Percentiles rank a stretch among this genome's conserved stretches.
Evolutionary conservation across 2,329 filamentous ascomycete genomes (phyloP).

Genomic region (Juglanconis sp.): DNA sequence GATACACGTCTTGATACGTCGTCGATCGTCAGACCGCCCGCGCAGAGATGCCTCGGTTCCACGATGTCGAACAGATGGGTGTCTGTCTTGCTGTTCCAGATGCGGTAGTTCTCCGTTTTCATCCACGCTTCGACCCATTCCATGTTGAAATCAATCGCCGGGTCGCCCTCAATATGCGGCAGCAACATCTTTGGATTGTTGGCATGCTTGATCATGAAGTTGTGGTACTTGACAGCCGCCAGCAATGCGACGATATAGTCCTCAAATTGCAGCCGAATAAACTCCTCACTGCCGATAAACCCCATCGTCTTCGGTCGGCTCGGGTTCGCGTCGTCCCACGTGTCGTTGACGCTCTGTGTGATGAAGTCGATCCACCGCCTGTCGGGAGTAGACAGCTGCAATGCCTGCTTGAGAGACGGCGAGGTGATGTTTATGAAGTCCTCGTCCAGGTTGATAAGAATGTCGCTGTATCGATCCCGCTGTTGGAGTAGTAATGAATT

Average conservation of each 20-base stretch:
- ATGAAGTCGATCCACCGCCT: conserved; percentile 95
- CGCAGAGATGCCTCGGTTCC: conserved; percentile 88
- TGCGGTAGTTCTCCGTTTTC: conserved; percentile 82
- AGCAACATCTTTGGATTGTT: conserved; percentile 60
- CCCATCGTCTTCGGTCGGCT: conserved; percentile 89
- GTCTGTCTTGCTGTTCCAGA: conserved; percentile 80
- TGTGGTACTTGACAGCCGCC: conserved; percentile 85
- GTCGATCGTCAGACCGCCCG: conserved; percentile 87
- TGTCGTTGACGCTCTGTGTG: conserved; percentile 89
- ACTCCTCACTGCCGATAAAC: conserved; percentile 93
- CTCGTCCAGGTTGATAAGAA: conserved; percentile 94
- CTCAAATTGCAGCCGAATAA: conserved; percentile 95
- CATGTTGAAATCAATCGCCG: conserved; percentile 74
- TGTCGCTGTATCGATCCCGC: conserved; percentile 92
- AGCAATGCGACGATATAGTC: conserved; percentile 90
- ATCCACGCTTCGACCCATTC: conserved; percentile 89
- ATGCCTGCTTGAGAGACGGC: conserved; percentile 68
- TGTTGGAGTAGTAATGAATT: conserved; percentile 93
- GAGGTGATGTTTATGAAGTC: conserved; percentile 81
- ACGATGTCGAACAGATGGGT: conserved; percentile 91
- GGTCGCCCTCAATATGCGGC: conserved; percentile 74
- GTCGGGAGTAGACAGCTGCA: conserved; percentile 80
- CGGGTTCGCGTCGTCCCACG: conserved; percentile 92
- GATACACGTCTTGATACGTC: conserved; percentile 88
- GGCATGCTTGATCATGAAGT: conserved; percentile 53